Base-by-base conservation (phyloP, 164 flowering plant genomes). In the Liriodendron chinense region DNA sequence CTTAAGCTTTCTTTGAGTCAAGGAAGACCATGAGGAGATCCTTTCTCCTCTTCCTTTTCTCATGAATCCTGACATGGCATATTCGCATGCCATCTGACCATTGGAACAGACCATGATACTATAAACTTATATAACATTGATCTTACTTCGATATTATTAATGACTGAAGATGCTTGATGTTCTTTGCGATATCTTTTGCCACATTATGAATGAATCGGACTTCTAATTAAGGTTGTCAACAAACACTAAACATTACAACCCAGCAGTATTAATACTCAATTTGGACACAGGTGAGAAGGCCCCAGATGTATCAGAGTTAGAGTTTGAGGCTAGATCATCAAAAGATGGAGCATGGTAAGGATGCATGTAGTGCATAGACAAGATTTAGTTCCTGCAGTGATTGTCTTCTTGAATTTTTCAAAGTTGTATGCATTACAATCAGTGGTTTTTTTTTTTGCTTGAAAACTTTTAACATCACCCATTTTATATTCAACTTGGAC, bases 291-390 rank as follows among this genome's bases (percentile, higher is more conserved):
- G 82, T 72, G 86, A 87, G 72, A 82, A 80, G 81, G 68, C 69
- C 50, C 76, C 68, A 23, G 86, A 84, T 70, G 4, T 84, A 67
- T 79, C 88, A 53, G 83, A 84, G 13, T 68, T 85, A 78, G 88
- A 90, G 77, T 89, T 90, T 80, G 96, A 92, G 82, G 96, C 96
- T 65, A 85, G 80, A 77, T 92, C 96, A 76, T 83, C 91, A 65
- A 91, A 88, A 83, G 96, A 92, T 81, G 91, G 87, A 68, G 96
- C 96, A 78, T 92, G 96, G 96, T 92, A 80, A 84, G 85, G 26
- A 48, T 73, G 28, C 18, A 14, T 28, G 59, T 53, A 53, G 18
- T 53, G 59, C 18, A 16, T 53, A 12, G 18, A 16, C 26, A 65
- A 28, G 49, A 67, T 18, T 53, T 67, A 14, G 23, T 67, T 67